Evolutionary conservation across 805 yeast genomes (phyloP).

Genomic region (Ogataea methylovora): DNA sequence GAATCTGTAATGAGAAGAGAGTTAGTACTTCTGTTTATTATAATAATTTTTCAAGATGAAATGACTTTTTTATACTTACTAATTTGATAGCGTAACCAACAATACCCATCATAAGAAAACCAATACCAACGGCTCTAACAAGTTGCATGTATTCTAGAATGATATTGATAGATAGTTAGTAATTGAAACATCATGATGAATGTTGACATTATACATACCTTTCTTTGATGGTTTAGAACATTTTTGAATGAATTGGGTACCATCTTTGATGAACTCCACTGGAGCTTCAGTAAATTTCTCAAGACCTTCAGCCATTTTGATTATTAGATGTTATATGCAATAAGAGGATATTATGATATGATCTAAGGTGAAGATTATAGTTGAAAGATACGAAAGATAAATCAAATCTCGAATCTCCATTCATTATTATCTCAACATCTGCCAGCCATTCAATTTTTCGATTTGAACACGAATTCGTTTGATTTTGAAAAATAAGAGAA

Average conservation of each 20-base stretch:
- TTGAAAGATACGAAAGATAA: too few relatives aligned
- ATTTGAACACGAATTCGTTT: too few relatives aligned
- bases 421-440: too few relatives aligned
- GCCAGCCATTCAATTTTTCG: too few relatives aligned
- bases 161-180: background rate
- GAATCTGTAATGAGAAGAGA: slow-evolving; percentile 32
- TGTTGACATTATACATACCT: slow-evolving; percentile 35
- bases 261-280: slow-evolving; percentile 85
- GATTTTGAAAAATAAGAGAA: too few relatives aligned
- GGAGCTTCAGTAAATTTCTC: slow-evolving; percentile 84
- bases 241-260: slow-evolving; percentile 78
- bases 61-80: slow-evolving; percentile 19
- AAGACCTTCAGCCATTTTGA: slow-evolving; percentile 29
- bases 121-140: slow-evolving; percentile 93
- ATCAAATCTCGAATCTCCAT: too few relatives aligned
- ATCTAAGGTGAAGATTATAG: too few relatives aligned
- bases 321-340: too few relatives aligned
- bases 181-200: background rate
- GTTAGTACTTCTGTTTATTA: background rate
- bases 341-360: too few relatives aligned
- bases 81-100: slow-evolving; percentile 94
- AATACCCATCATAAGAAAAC: slow-evolving; percentile 95
- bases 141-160: slow-evolving; percentile 72
- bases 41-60: background rate
- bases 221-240: slow-evolving; percentile 90